Percentiles rank a stretch among this genome's conserved stretches.
Conservation (phyloP, 139 green algal species). For the Chlorella vulgaris region DNA sequence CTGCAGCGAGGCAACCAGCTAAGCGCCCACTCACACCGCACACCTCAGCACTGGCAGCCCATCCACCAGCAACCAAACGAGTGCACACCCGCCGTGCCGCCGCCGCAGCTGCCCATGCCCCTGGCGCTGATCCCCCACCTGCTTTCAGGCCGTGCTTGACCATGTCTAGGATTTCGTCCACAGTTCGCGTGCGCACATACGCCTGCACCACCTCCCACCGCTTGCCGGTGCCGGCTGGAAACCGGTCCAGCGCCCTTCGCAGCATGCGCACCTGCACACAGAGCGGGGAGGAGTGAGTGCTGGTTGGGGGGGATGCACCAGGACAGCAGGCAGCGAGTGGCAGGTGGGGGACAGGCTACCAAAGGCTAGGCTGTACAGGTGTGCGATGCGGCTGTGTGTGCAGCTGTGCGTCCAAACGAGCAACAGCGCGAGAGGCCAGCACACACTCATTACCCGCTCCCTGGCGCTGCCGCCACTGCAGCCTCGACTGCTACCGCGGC, state of each 20-base stretch:
- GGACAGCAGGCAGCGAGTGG: neutral
- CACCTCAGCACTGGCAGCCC: too few relatives aligned
- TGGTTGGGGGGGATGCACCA: neutral
- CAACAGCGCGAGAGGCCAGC: too few relatives aligned
- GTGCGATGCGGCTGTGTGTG: too few relatives aligned
- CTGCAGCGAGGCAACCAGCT: too few relatives aligned
- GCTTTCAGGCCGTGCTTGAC: conserved; percentile 75
- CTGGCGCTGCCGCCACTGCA: too few relatives aligned
- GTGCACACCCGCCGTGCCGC: neutral
- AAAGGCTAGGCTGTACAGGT: too few relatives aligned
- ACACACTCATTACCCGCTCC: too few relatives aligned
- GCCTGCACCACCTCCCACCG: conserved; percentile 79
- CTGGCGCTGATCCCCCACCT: neutral
- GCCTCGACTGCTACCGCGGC: too few relatives aligned
- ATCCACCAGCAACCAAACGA: too few relatives aligned
- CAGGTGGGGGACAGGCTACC: neutral
- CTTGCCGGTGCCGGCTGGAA: conserved; percentile 83
- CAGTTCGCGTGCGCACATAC: conserved; percentile 80
- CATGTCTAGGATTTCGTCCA: conserved; percentile 89
- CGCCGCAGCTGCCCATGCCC: neutral
- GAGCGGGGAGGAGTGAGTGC: neutral
- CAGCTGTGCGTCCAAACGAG: too few relatives aligned
- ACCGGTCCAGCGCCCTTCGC: conserved; percentile 91
- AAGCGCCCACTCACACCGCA: too few relatives aligned
- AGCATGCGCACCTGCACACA: conserved; percentile 84